Conservation (phyloP, 306 rosid species). For the Malus asiatica region DNA sequence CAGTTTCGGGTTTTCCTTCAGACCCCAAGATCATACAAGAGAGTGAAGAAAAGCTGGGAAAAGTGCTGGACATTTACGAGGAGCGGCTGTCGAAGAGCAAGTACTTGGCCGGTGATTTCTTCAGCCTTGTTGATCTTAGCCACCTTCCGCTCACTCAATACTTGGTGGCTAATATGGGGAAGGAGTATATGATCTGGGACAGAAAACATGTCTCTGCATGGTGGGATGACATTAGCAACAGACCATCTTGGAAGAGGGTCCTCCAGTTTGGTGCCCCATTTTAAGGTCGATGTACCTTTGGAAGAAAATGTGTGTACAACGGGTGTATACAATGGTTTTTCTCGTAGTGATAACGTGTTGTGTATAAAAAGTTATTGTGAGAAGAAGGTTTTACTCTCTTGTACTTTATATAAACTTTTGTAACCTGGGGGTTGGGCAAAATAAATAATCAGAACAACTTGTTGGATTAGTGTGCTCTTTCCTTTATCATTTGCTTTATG, state of each 20-base stretch:
- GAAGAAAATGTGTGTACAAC: background rate
- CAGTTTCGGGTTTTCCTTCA: background rate
- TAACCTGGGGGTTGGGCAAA: too few relatives aligned
- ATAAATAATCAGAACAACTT: too few relatives aligned
- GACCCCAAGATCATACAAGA: constrained; percentile 39
- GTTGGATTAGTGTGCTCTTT: too few relatives aligned
- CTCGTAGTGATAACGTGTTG: background rate
- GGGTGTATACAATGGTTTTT: background rate
- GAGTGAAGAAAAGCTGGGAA: constrained; percentile 36
- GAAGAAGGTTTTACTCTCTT: too few relatives aligned
- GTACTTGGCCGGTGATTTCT: constrained; percentile 61
- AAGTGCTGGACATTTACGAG: constrained; percentile 46
- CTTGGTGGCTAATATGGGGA: constrained; percentile 30
- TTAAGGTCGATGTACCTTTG: background rate
- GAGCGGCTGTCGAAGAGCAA: constrained; percentile 43
- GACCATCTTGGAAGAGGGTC: constrained; percentile 42
- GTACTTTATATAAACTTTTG: too few relatives aligned
- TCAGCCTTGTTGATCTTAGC: constrained; percentile 60
- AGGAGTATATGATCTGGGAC: constrained; percentile 17
- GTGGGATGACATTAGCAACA: constrained; percentile 40
- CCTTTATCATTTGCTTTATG: too few relatives aligned
- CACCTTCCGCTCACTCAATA: constrained; percentile 51
- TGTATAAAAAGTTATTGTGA: background rate
- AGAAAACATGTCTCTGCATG: constrained; percentile 36
- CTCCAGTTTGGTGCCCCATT: background rate